Conservation (phyloP, 306 rosid species). For the Quercus engelmannii region DNA sequence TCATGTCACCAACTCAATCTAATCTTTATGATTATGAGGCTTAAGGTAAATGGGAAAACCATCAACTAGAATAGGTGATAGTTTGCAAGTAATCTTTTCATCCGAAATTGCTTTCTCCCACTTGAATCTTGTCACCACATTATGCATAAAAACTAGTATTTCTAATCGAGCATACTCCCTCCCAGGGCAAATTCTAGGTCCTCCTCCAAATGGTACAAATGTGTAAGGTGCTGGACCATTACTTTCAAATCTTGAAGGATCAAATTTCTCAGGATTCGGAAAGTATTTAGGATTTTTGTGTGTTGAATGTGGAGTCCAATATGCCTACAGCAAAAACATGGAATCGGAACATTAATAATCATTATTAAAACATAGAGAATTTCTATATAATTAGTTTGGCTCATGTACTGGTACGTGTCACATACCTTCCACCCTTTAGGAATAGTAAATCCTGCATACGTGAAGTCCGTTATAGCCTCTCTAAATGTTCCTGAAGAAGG, state of each 20-base stretch:
- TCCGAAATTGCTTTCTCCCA: too few relatives aligned
- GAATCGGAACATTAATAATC: too few relatives aligned
- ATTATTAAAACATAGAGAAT: too few relatives aligned
- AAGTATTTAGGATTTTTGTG: conserved; percentile 29
- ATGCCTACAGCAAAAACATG: conserved; percentile 10
- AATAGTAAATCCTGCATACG: conserved; percentile 28
- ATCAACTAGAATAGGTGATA: conserved; percentile 16
- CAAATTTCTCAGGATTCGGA: conserved; percentile 30
- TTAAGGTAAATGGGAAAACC: conserved; percentile 27
- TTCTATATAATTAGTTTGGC: too few relatives aligned
- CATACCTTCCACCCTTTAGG: conserved; percentile 50
- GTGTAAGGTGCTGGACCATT: conserved; percentile 27
- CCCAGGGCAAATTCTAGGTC: conserved; percentile 39
- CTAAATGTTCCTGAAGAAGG: conserved; percentile 37
- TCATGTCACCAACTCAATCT: too few relatives aligned
- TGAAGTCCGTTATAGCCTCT: conserved; percentile 29
- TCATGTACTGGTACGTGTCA: not conserved
- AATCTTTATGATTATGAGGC: not conserved
- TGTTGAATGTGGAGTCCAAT: conserved; percentile 33
- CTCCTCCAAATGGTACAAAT: conserved; percentile 36
- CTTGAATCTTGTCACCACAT: too few relatives aligned
- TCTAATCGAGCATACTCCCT: conserved; percentile 27
- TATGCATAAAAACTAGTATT: not conserved
- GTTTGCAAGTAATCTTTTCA: conserved; percentile 15
- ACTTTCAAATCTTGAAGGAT: conserved; percentile 41